Evolutionary conservation across 2,329 filamentous ascomycete species (phyloP).

Genomic region (Penicillium sp.): DNA sequence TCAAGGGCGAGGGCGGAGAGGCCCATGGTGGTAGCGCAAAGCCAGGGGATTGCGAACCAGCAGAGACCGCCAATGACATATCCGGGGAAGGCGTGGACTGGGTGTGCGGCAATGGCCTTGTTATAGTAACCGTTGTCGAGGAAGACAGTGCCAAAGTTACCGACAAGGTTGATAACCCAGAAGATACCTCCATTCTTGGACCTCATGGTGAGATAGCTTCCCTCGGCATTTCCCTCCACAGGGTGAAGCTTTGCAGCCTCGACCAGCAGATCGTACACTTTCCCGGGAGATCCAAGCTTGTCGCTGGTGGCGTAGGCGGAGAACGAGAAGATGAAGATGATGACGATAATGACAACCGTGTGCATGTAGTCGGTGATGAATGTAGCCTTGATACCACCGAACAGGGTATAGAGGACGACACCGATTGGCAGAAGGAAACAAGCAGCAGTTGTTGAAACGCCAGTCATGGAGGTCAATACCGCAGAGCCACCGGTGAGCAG

Average conservation of each 20-base stretch:
- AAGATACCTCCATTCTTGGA: constrained; percentile 82
- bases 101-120: constrained; percentile 87
- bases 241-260: constrained; percentile 72
- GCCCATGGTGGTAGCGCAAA: constrained; percentile 87
- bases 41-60: constrained; percentile 94
- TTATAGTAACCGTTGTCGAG: constrained; percentile 88
- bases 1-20: constrained; percentile 81
- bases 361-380: constrained; percentile 87
- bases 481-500: constrained; percentile 82
- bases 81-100: constrained; percentile 82
- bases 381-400: constrained; percentile 81
- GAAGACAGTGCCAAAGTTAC: constrained; percentile 69
- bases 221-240: constrained; percentile 77
- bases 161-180: constrained; percentile 88
- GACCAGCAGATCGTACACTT: constrained; percentile 78
- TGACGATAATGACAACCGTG: constrained; percentile 73
- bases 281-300: constrained; percentile 73
- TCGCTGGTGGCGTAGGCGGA: constrained; percentile 78
- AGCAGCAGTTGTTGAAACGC: constrained; percentile 77
- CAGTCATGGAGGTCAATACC: constrained; percentile 73
- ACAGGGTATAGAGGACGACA: constrained; percentile 78
- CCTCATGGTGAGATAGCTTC: constrained; percentile 86
- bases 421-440: constrained; percentile 83
- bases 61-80: constrained; percentile 85
- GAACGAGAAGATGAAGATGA: constrained; percentile 84